Evolutionary conservation across 1,284 basidiomycete species (phyloP).

Genomic region (Schizophyllum amplum): DNA sequence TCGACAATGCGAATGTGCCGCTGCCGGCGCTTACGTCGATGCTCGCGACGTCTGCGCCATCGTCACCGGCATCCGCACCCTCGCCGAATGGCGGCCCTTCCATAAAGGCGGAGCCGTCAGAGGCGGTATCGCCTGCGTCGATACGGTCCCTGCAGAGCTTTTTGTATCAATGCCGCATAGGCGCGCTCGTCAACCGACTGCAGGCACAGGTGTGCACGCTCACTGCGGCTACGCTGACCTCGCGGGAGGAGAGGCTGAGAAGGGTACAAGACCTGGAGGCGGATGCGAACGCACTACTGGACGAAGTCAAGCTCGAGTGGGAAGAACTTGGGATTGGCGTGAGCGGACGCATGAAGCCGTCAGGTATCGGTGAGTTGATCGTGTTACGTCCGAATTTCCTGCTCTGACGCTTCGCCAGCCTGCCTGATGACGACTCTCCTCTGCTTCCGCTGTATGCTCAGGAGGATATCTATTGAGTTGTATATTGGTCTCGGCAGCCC

Average conservation of each 20-base stretch:
- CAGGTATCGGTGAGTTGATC: conserved; percentile 12
- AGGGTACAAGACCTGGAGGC: conserved; percentile 15
- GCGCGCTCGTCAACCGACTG: conserved; percentile 14
- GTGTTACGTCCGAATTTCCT: neutral
- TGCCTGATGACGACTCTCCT: conserved; percentile 16
- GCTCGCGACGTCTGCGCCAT: neutral
- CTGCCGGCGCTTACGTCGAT: conserved; percentile 2
- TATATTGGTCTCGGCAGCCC: conserved; percentile 19
- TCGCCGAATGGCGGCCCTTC: neutral
- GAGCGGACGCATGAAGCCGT: conserved; percentile 1
- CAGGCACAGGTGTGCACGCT: conserved; percentile 18
- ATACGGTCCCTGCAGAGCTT: conserved; percentile 10
- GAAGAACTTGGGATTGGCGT: conserved; percentile 7
- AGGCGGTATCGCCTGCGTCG: neutral
- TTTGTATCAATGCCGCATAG: conserved; percentile 15
- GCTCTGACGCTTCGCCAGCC: conserved; percentile 5
- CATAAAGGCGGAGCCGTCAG: neutral
- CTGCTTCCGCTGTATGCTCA: conserved; percentile 19
- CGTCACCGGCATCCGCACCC: neutral
- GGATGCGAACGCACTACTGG: conserved; percentile 12
- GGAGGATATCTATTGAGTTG: conserved; percentile 17
- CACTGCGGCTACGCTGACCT: conserved; percentile 7
- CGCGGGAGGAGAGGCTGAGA: conserved; percentile 14
- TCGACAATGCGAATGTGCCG: conserved; percentile 10
- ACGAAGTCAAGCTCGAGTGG: conserved; percentile 9